Conservation (phyloP, 768 basidiomycete genomes). For the Solioccasus polychromus region DNA sequence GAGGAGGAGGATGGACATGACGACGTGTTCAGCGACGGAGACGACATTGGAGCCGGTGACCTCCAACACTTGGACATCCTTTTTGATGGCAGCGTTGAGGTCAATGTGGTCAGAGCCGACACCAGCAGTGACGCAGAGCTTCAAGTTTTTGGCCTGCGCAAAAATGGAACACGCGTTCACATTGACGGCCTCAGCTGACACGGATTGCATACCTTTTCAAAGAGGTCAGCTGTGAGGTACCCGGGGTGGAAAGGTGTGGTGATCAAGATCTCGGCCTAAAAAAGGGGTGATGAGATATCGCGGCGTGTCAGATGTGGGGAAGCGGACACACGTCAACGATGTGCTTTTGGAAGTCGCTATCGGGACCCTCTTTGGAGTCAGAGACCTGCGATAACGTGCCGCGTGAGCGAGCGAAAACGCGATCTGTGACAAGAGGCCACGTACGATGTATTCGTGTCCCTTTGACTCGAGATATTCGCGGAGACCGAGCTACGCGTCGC, state of each 20-base stretch:
- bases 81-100: slow-evolving; percentile 81
- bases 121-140: slow-evolving; percentile 86
- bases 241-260: slow-evolving; percentile 87
- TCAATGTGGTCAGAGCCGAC: slow-evolving; percentile 91
- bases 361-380: slow-evolving; percentile 78
- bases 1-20: slow-evolving; percentile 87
- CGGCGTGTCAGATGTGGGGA: slow-evolving; percentile 1
- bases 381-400: slow-evolving; percentile 48
- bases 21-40: slow-evolving; percentile 87
- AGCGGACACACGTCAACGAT: slow-evolving; percentile 61
- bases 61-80: slow-evolving; percentile 77
- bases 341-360: slow-evolving; percentile 81
- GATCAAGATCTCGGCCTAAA: slow-evolving; percentile 73
- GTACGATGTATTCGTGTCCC: slow-evolving; percentile 74
- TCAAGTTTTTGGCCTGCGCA: slow-evolving; percentile 81
- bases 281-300: slow-evolving; percentile 10
- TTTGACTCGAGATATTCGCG: slow-evolving; percentile 62
- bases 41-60: slow-evolving; percentile 89
- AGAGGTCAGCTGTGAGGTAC: slow-evolving; percentile 71
- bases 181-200: slow-evolving; percentile 1
- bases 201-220: slow-evolving; percentile 52
- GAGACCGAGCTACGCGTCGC: slow-evolving; percentile 60
- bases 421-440: slow-evolving; percentile 13
- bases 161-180: background rate
- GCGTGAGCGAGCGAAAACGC: slow-evolving; percentile 2